Evolutionary conservation across 345 rosid species (phyloP), one percentile per base, ranked within the genome.

Genomic region (Salix viminalis): DNA sequence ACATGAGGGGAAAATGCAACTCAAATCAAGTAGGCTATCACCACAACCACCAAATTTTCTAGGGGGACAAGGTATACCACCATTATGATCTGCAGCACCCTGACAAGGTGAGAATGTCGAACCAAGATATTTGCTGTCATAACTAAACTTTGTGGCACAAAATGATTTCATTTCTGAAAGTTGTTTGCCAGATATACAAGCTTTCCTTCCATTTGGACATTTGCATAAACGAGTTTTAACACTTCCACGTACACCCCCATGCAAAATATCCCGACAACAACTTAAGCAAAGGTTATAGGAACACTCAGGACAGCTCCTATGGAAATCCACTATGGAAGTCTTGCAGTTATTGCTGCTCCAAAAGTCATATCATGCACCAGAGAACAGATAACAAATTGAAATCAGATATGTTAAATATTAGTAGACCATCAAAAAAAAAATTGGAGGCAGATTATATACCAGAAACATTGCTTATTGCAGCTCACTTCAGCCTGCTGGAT

Each of bases 261-360:
- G 86, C 76, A 80, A 69, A 39, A 77, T 82, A 79, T 89, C 89
- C 76, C 80, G 81, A 76, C 86, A 91, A 86, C 92, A 89, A 54
- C 88, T 87, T 84, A 89, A 83, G 84, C 94, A 91, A 58, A 88
- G 85, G 50, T 72, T 84, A 74, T 86, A 90, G 28, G 91, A 90
- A 78, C 98, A 91, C 39, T 76, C 90, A 24, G 92, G 81, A 82
- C 95, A 90, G 82, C 91, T 87, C 77, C 91, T 87, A 67, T 87
- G 95, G 74, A 87, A 84, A 87, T 89, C 92, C 80, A 86, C 78
- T 37, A 87, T 84, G 50, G 86, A 83, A 67, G 89, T 78, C 81
- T 87, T 84, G 85, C 90, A 88, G 72, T 82, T 85, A 75, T 87
- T 83, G 89, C 90, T 87, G 89, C 80, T 79, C 69, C 74, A 58